Evolutionary conservation across 805 yeast species (phyloP).

Genomic region (Wickerhamiella brachini): DNA sequence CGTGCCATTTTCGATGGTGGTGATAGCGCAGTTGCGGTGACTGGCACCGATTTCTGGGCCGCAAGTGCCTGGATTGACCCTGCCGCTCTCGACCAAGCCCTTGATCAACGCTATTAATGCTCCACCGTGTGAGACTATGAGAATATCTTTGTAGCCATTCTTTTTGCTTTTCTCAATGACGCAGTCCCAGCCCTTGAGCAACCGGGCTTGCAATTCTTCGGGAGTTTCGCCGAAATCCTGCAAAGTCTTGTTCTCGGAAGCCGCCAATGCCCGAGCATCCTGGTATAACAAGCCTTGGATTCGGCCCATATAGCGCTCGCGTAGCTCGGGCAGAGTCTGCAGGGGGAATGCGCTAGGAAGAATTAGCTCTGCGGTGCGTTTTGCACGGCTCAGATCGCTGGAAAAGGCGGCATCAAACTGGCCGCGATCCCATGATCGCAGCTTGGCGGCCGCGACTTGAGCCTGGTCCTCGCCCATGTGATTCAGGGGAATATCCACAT

Average conservation of each 20-base stretch:
- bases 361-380: slow-evolving; percentile 13
- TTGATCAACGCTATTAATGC: slow-evolving; percentile 12
- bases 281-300: slow-evolving; percentile 12
- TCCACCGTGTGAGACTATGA: slow-evolving; percentile 18
- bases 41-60: background rate
- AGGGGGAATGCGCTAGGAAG: slow-evolving; percentile 4
- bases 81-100: slow-evolving; percentile 1
- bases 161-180: background rate
- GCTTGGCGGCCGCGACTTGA: slow-evolving; percentile 4
- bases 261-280: slow-evolving; percentile 8
- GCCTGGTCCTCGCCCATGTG: slow-evolving; percentile 16
- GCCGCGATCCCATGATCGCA: slow-evolving; percentile 2
- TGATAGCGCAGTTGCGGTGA: slow-evolving; percentile 14
- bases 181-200: slow-evolving; percentile 7
- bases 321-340: slow-evolving; percentile 4
- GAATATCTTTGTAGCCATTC: slow-evolving; percentile 5
- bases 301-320: slow-evolving; percentile 17
- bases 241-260: slow-evolving; percentile 3
- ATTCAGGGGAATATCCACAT: slow-evolving; percentile 13
- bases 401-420: slow-evolving; percentile 12
- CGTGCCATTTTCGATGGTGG: slow-evolving; percentile 10
- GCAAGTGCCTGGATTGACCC: background rate
- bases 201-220: slow-evolving; percentile 5
- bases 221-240: slow-evolving; percentile 14
- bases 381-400: slow-evolving; percentile 16